Conservation (phyloP, 768 basidiomycete genomes). For the Auricularia auricula-judae region DNA sequence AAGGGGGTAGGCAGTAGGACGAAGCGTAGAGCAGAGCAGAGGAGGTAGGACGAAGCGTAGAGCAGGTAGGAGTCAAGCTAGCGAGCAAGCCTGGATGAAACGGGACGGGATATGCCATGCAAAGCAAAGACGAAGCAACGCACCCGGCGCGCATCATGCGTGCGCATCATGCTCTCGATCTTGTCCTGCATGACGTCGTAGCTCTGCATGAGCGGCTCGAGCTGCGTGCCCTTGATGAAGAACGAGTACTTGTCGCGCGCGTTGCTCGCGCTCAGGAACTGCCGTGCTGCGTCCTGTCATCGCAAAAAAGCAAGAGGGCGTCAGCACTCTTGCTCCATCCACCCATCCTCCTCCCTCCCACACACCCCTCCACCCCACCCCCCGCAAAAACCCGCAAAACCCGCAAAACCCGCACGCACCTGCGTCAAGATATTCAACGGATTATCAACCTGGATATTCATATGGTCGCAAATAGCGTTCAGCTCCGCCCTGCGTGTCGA, state of each 20-base stretch:
- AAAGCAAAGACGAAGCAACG: neutral
- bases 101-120: no score
- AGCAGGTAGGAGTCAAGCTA: neutral
- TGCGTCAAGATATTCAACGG: slow-evolving; percentile 92
- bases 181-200: slow-evolving; percentile 71
- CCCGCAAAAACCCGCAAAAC: no score
- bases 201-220: slow-evolving; percentile 77
- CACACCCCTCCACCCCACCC: no score
- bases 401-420: slow-evolving; percentile 25
- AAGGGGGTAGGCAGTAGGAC: no score
- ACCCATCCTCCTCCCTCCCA: no score
- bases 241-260: slow-evolving; percentile 92
- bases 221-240: slow-evolving; percentile 88
- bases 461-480: slow-evolving; percentile 81
- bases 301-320: no score
- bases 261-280: slow-evolving; percentile 77
- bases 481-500: slow-evolving; percentile 77
- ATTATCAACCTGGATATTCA: slow-evolving; percentile 95
- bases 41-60: no score
- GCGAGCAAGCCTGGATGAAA: no score
- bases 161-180: slow-evolving; percentile 33
- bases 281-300: slow-evolving; percentile 48
- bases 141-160: no score
- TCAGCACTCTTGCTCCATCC: no score
- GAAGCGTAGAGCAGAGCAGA: no score